Base-by-base conservation (phyloP, 148 eudicot species). In the Pharnaceum exiguum region DNA sequence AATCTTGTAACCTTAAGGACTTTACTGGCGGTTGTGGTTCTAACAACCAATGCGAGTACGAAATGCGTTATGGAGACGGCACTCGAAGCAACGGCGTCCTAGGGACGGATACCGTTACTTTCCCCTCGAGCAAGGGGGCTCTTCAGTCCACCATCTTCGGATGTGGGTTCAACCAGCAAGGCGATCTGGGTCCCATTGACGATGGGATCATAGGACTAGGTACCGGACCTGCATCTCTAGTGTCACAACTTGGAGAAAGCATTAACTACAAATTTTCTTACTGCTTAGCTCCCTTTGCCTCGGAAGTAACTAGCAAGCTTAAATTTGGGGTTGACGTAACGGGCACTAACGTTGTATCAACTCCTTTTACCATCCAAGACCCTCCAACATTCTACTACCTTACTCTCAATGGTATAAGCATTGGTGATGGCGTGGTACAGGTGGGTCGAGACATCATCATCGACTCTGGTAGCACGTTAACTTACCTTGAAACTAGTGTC, bases 131-230 rank as follows among this genome's bases (percentile, higher is more conserved):
- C 46, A 5, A 8, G n/a, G n/a, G n/a, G n/a, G n/a, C 18, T 7
- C 39, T 59, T 54, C 57, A 59, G 7, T 29, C 52, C 40, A 1
- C 46, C 24, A 39, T 46, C 12, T 55, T 78, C 28, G 82, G 76
- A 24, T 78, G 82, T 44, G 82, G 76, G 36, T 39, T 28, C 33
- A 27, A 49, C 24, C 72, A 68, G 6, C 26, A 59, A 27, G 72
- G 48, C 5, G 32, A 10, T 0, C 15, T 66, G 5, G 58, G 60
- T 7, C 18, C 16, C 24, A 37, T 31, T 29, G 65, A 43, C 23
- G 68, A 66, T 2, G 81, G 81, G 8, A 61, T 80, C 5, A 39
- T 71, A 19, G 85, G 85, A n/a, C 69, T 80, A 11, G 79, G 77
- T 2, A 31, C 47, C n/a, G 77, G 77, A 23, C 30, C 50, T 5